Percentiles rank a stretch among this genome's conserved stretches.
Evolutionary conservation across 441 rosid genomes (phyloP).

Genomic region (Monsonia emarginata): DNA sequence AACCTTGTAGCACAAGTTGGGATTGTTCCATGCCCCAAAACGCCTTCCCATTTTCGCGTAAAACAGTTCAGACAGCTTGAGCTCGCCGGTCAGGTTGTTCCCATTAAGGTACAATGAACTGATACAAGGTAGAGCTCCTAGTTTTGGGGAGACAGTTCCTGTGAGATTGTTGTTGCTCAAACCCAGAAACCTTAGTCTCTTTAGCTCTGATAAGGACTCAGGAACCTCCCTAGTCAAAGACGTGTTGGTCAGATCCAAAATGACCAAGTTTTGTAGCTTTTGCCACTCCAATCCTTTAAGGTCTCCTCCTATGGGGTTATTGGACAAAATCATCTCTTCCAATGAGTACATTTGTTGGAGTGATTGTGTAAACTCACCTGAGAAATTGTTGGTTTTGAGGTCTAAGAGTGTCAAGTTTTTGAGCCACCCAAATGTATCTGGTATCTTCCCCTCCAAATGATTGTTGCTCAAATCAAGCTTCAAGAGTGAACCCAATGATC

Average conservation of each 20-base stretch:
- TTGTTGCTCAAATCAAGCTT: constrained; percentile 83
- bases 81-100: constrained; percentile 72
- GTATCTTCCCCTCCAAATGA: constrained; percentile 44
- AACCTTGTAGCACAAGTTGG: constrained; percentile 65
- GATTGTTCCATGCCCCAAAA: constrained; percentile 80
- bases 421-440: constrained; percentile 34
- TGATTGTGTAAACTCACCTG: constrained; percentile 47
- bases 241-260: constrained; percentile 52
- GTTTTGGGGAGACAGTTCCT: constrained; percentile 40
- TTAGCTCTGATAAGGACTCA: constrained; percentile 38
- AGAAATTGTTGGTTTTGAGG: constrained; percentile 54
- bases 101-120: constrained; percentile 56
- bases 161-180: constrained; percentile 61
- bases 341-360: constrained; percentile 46
- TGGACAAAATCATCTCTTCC: constrained; percentile 55
- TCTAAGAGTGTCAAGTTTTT: constrained; percentile 70
- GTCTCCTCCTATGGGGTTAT: constrained; percentile 51
- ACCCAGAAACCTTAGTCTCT: constrained; percentile 64
- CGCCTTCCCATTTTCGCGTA: constrained; percentile 65
- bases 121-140: constrained; percentile 54
- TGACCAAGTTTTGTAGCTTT: constrained; percentile 40
- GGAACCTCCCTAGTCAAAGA: constrained; percentile 60
- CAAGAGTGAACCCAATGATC: constrained; percentile 46
- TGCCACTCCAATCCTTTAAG: constrained; percentile 43
- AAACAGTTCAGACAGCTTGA: constrained; percentile 43